Evolutionary conservation across 1,284 basidiomycete genomes (phyloP).

Genomic region (Athelia psychrophila): DNA sequence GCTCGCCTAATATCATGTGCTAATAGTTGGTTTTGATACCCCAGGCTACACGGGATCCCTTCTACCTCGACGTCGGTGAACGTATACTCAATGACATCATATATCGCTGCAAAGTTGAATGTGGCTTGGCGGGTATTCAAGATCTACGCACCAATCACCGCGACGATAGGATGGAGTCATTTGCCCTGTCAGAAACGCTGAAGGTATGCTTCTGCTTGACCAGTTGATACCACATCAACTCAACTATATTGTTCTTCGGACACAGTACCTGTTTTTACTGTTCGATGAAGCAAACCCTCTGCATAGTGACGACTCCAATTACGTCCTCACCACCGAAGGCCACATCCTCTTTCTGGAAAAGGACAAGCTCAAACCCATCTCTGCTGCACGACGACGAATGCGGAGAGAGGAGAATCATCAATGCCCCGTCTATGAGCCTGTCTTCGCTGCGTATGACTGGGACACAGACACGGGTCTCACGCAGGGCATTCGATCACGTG

Average conservation of each 20-base stretch:
- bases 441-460: constrained; percentile 28
- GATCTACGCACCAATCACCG: constrained; percentile 79
- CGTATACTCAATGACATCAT: constrained; percentile 77
- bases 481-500: constrained; percentile 66
- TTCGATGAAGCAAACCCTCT: constrained; percentile 85
- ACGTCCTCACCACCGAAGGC: constrained; percentile 91
- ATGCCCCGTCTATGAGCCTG: constrained; percentile 69
- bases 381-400: constrained; percentile 55
- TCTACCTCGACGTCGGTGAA: constrained; percentile 90
- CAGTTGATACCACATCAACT: constrained; percentile 1
- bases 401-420: constrained; percentile 66
- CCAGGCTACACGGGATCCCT: constrained; percentile 87
- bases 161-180: constrained; percentile 93
- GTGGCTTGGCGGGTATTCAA: constrained; percentile 80
- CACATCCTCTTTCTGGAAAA: constrained; percentile 76
- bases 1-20: neutral
- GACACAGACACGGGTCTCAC: constrained; percentile 44
- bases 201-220: constrained; percentile 65
- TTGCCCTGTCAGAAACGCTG: constrained; percentile 86
- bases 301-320: constrained; percentile 74
- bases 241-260: too few species aligned
- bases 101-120: constrained; percentile 73
- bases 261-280: constrained; percentile 84
- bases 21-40: constrained; percentile 8
- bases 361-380: constrained; percentile 51